Conservation (phyloP, 805 yeast species). For the Candida multigemmis region DNA sequence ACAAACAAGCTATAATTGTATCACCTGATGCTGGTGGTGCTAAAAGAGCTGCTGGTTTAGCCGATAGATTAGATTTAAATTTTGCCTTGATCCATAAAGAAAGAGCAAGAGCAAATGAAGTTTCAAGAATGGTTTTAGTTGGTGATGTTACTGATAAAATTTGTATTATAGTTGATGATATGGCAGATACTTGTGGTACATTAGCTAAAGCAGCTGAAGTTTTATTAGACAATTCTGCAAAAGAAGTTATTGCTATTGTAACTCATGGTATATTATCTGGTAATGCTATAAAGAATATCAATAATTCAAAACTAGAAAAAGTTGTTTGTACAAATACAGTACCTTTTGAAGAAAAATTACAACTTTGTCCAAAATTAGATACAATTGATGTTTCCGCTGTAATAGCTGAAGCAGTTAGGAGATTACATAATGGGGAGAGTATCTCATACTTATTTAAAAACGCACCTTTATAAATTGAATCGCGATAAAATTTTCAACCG, state of each 20-base stretch:
- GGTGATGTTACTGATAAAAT: conserved; percentile 85
- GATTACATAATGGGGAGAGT: conserved; percentile 95
- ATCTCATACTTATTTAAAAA: conserved; percentile 79
- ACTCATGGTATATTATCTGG: conserved; percentile 94
- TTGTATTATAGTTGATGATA: conserved; percentile 87
- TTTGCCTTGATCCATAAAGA: conserved; percentile 96
- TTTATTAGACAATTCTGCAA: conserved; percentile 71
- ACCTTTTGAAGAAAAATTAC: conserved; percentile 62
- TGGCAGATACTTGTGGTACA: conserved; percentile 99
- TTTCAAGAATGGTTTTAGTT: conserved; percentile 88
- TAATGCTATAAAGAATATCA: conserved; percentile 66
- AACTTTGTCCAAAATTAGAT: conserved; percentile 58
- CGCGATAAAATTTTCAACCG: too few relatives aligned
- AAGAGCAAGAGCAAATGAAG: conserved; percentile 91
- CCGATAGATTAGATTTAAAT: conserved; percentile 84
- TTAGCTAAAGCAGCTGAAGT: conserved; percentile 91
- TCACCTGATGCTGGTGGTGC: conserved; percentile 99
- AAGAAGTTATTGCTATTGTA: conserved; percentile 82
- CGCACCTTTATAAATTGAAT: conserved; percentile 29
- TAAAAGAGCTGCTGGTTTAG: conserved; percentile 89
- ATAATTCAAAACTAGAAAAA: conserved; percentile 53
- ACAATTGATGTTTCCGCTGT: conserved; percentile 80
- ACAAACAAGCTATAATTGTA: conserved; percentile 63
- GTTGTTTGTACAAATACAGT: conserved; percentile 92
- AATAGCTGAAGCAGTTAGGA: conserved; percentile 87